Evolutionary conservation across 2,329 filamentous ascomycete species (phyloP), one percentile per base, ranked within the genome.

Genomic region (Plectosphaerella plurivora): DNA sequence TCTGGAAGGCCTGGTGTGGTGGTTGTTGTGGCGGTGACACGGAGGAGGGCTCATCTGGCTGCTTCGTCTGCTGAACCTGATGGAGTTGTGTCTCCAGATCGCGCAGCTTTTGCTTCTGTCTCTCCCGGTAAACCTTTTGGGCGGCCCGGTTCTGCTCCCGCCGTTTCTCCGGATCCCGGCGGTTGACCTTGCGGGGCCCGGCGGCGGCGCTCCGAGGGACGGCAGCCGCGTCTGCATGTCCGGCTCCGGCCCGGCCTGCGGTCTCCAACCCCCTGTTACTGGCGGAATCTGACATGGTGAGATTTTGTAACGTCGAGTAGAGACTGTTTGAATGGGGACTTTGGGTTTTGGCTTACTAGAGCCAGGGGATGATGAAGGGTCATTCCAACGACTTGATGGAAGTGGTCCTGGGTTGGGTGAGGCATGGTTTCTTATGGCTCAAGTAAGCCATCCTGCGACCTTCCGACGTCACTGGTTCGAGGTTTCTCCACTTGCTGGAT

Each of bases 111-210:
- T 47, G 45, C 45, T 47, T 47, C 33, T 47, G 45, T 20, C 45
- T 44, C 41, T 44, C 41, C 7, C 45, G 24, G 16, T 47, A 47
- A 6, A 47, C 16, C 33, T 47, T 47, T 22, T 47, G 45, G 9
- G 45, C 45, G 24, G 24, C 24, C 20, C 45, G 45, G 22, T 47
- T 47, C 22, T 47, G 45, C 33, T 33, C 24, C 22, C 45, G 20
- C 45, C 45, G 45, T 16, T 47, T 47, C 22, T 47, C 45, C 24
- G 45, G 45, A 36, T 47, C 45, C 12, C 45, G 45, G 24, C 45
- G 45, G 24, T 28, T 28, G 45, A 36, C 33, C 22, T 47, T 47
- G 22, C 33, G 45, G 41, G 41, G 41, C 41, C n/a, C 41, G n/a
- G 41, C 10, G n/a, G 41, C 10, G 7, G 8, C 28, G 28, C 41